Evolutionary conservation across 2,329 filamentous ascomycete genomes (phyloP).

Genomic region (Cladophialophora carrionii): DNA sequence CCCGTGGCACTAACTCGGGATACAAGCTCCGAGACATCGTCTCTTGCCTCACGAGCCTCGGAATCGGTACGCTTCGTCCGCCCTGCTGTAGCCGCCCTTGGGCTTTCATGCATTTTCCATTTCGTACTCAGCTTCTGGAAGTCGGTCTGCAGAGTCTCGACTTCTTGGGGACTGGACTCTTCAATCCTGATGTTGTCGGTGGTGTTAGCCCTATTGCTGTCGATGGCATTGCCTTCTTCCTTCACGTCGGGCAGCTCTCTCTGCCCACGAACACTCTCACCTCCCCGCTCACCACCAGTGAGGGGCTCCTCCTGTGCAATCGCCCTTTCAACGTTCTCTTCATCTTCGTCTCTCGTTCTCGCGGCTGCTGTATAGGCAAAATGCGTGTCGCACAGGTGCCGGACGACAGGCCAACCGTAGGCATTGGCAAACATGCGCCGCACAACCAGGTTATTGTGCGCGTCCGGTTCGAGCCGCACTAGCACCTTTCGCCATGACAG

Average conservation of each 20-base stretch:
- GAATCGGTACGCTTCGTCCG: conserved; percentile 34
- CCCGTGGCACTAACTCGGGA: conserved; percentile 34
- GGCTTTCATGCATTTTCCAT: conserved; percentile 20
- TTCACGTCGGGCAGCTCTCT: conserved; percentile 37
- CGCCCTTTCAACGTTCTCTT: conserved; percentile 70
- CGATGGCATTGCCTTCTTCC: conserved; percentile 4
- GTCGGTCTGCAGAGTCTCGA: conserved; percentile 17
- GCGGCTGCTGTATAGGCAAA: conserved; percentile 76
- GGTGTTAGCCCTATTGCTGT: conserved; percentile 9
- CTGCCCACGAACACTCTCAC: conserved; percentile 63
- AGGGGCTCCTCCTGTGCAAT: conserved; percentile 57
- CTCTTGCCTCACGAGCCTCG: conserved; percentile 38
- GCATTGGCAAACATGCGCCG: conserved; percentile 96
- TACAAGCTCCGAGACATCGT: conserved; percentile 42
- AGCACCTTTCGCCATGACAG: conserved; percentile 96
- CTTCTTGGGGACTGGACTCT: conserved; percentile 9
- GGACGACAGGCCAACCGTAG: conserved; percentile 94
- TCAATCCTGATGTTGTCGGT: conserved; percentile 17
- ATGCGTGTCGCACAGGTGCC: conserved; percentile 92
- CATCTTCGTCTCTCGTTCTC: conserved; percentile 67
- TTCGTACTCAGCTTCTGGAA: conserved; percentile 23
- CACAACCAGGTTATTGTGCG: conserved; percentile 98
- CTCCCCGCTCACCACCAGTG: conserved; percentile 59
- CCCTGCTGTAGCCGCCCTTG: not conserved
- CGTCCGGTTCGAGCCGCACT: conserved; percentile 91